These are phyloP conservation scores for Sporothrix pallida DNA, from an alignment of 2,329 filamentous ascomycete species.

Conservation along the genomic window DNA sequence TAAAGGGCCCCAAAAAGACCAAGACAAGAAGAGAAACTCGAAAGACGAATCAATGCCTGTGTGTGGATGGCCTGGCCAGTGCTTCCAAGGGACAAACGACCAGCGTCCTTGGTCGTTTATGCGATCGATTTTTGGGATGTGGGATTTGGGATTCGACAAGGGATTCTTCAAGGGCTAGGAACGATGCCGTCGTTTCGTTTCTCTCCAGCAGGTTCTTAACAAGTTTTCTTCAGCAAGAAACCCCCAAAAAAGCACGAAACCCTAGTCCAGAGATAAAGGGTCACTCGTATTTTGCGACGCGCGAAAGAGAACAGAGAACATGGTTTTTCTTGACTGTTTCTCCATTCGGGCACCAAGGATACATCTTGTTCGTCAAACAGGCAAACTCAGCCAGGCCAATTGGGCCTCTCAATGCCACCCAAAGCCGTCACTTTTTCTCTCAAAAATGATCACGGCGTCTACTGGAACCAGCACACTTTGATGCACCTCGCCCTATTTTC, in stretches of 20 bases:
- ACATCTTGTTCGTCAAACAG: not conserved
- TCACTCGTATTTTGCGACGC: not conserved
- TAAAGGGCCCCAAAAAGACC: too few relatives aligned
- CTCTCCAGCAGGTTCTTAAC: not conserved
- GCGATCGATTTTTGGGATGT: not conserved
- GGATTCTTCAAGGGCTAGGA: not conserved
- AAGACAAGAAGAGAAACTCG: not conserved
- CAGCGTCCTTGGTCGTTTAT: not conserved
- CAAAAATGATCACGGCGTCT: not conserved
- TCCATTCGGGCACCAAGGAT: slow-evolving; percentile 5
- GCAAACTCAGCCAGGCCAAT: not conserved
- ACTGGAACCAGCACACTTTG: slow-evolving; percentile 24
- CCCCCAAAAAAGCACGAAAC: too few relatives aligned
- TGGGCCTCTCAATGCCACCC: slow-evolving; percentile 7
- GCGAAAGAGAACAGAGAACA: too few relatives aligned
- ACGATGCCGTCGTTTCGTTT: slow-evolving; percentile 21
- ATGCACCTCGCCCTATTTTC: slow-evolving; percentile 7
- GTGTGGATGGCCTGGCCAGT: not conserved
- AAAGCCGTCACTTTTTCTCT: not conserved
- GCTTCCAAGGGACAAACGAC: not conserved
- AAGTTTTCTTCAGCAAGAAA: too few relatives aligned
- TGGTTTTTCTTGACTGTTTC: not conserved
- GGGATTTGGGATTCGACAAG: not conserved
- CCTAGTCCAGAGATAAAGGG: not conserved
- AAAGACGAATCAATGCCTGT: not conserved